phyloP scores from a whole-genome alignment of 2,329 filamentous ascomycete species.

The Xylariomycetidae sp. region DNA sequence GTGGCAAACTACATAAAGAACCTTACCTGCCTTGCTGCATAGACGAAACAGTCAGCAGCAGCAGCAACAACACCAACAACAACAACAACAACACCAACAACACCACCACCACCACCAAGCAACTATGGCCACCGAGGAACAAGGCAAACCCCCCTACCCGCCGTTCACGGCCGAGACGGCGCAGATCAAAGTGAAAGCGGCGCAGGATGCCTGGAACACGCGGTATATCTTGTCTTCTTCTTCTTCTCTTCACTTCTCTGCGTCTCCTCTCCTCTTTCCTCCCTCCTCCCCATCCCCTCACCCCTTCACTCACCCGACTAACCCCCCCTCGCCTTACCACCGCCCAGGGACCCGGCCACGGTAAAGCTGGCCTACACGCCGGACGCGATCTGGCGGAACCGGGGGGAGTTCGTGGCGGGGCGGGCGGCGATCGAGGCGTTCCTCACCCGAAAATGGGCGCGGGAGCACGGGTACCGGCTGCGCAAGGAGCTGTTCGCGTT shows the following conservation, averaged over 20 bases:
- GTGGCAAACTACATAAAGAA: too few relatives aligned
- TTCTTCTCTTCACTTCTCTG: not conserved
- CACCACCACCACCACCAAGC: too few relatives aligned
- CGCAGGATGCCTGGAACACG: slow-evolving; percentile 79
- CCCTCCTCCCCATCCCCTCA: not conserved
- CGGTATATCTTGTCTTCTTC: slow-evolving; percentile 38
- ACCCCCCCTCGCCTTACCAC: not conserved
- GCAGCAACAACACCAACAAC: too few relatives aligned
- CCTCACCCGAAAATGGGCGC: slow-evolving; percentile 66
- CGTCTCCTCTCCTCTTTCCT: not conserved
- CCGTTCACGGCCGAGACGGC: slow-evolving; percentile 72
- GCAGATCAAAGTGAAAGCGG: slow-evolving; percentile 71
- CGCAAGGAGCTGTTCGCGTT: slow-evolving; percentile 83
- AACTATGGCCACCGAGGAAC: slow-evolving; percentile 17
- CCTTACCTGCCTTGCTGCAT: too few relatives aligned
- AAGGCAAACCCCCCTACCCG: slow-evolving; percentile 45
- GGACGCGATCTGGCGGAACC: slow-evolving; percentile 76
- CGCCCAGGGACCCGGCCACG: slow-evolving; percentile 51
- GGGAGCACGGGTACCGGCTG: slow-evolving; percentile 65
- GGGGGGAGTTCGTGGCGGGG: slow-evolving; percentile 62
- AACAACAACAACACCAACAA: too few relatives aligned
- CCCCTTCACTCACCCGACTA: not conserved
- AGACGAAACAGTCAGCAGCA: too few relatives aligned
- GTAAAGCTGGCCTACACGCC: slow-evolving; percentile 70
- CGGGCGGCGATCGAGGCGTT: slow-evolving; percentile 63